Evolutionary conservation across 129 eudicot species (phyloP), one percentile per base, ranked within the genome.

Genomic region (Flaveria trinervia): DNA sequence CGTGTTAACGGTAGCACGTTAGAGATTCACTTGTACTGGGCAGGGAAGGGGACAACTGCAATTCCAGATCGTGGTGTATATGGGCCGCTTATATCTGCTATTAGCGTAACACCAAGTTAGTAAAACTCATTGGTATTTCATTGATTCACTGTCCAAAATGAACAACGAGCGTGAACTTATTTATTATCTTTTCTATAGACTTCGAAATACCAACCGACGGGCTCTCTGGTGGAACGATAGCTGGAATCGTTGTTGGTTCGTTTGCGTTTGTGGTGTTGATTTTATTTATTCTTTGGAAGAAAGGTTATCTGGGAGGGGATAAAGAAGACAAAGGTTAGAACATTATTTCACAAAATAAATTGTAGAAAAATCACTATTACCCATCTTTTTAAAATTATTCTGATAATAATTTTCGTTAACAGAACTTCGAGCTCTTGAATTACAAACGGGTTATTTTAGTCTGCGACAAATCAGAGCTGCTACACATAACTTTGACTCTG

Each of bases 71-170:
- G 90, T 65, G 86, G 88, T 52, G 88, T 85, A 77, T 90, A 92
- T 72, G 98, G 98, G 46, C 98, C 98, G 25, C 92, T 90, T 70
- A 86, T 92, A 81, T 90, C 96, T 3, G 98, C 95, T 23, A 90
- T 92, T 54, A 55, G 89, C 4, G 80, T 92, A 54, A 92, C 98
- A 62, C 98, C 98, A 64, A 92, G 98, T 92, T 71, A 79, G 96
- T 87, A 33, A 77, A 61, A 51, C 26, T 72, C 26, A 51, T 43
- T 55, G 4, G 43, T 20, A 55, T 80, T 54, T 0, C 25, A 30
- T 16, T 50, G 52, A 64, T 36, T 33, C 45, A 72, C 51, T n/a
- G n/a, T 18, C 39, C 49, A 50, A 18, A 74, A 51, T 75, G 23
- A n/a, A 4, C 20, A 68, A 45, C 4, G 65, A 50, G 22, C 41